Base-by-base conservation (phyloP, 2,329 filamentous ascomycete species). In the Diaporthe sp. region DNA sequence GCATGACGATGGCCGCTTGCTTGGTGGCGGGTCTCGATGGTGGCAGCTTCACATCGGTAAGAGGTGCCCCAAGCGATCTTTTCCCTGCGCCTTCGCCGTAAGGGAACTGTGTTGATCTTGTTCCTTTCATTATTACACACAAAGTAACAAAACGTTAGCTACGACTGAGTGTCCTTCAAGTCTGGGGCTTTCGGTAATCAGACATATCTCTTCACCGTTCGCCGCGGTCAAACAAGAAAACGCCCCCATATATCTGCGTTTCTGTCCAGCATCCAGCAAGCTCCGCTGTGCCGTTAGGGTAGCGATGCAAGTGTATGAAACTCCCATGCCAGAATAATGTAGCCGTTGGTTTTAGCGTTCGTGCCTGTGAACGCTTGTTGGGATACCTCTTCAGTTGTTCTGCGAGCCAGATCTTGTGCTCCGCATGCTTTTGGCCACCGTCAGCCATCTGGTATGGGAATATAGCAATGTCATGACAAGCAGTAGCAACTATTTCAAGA, bases 391-490 rank as follows among this genome's bases (percentile, higher is more conserved):
- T 19, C 10, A 37, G 1, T 7, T 68, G 44, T 2, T 37, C 25
- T 25, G 17, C 8, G 15, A 68, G 62, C 62, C 12, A 68, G 7
- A 44, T 28, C 62, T 19, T 28, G 6, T 68, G 62, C 10, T 51
- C 62, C 15, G 9, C 44, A 7, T 51, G 44, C 44, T 34, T 68
- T 5, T 68, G 22, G 19, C 8, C 19, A 9, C 62, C 62, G 0
- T 39, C 42, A 9, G 25, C 62, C 62, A 28, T 19, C 19, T 51
- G 4, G 19, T n/a, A 28, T 4, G 25, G 62, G 25, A 12, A 53
- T 68, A 68, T n/a, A 37, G 62, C 44, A 12, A 68, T 53, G 9
- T 68, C 62, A 4, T 68, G 62, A 10, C 62, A 51, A n/a, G 12
- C 44, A 68, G 6, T n/a, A 9, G 28, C 28, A 10, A 68, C 44